Evolutionary conservation across 768 basidiomycete genomes (phyloP), one percentile per base, ranked within the genome.

Genomic region (Strobilomyces echinocephalus): DNA sequence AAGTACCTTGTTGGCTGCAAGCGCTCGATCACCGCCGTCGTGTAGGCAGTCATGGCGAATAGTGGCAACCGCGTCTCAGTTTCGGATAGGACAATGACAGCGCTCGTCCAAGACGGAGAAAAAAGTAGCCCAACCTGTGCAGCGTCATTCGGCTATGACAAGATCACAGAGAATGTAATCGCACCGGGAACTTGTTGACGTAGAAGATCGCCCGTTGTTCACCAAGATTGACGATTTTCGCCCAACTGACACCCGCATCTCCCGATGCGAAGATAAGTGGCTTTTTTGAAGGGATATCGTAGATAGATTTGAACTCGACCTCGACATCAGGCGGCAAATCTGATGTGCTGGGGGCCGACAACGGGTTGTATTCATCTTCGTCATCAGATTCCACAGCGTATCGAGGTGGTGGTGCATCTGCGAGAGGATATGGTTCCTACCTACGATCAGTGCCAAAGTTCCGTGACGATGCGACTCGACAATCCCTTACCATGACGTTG

Each of bases 331-430:
- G 54, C 20, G 24, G 57, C 12, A 42, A 58, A 54, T 60, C 53
- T 47, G 59, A 41, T 18, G 15, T 20, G n/a, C 45, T 40, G 24
- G 52, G 31, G 2, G 43, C 26, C 4, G 65, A 60, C 3, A 76
- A 63, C 14, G 79, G 79, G 49, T 79, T 78, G 55, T 74, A 73
- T 60, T 85, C 82, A 48, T 85, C 84, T 54, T 83, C 83, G n/a
- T 84, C 83, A 55, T 86, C 84, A 5, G 83, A 84, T 60, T 86
- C 84, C 46, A 85, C 68, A 35, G 79, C 79, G 55, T 86, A 75
- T 50, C 84, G 77, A 34, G 84, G 81, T 2, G 84, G 81, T 4
- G 72, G 69, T 46, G 72, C 71, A 60, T 85, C 83, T 53, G 75
- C 76, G 18, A 84, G 72, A 1, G 82, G 81, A 62, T 85, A 77